These are phyloP conservation scores for Pochonia chlamydosporia DNA, from an alignment of 2,329 filamentous ascomycete genomes.

Conservation along the genomic window DNA sequence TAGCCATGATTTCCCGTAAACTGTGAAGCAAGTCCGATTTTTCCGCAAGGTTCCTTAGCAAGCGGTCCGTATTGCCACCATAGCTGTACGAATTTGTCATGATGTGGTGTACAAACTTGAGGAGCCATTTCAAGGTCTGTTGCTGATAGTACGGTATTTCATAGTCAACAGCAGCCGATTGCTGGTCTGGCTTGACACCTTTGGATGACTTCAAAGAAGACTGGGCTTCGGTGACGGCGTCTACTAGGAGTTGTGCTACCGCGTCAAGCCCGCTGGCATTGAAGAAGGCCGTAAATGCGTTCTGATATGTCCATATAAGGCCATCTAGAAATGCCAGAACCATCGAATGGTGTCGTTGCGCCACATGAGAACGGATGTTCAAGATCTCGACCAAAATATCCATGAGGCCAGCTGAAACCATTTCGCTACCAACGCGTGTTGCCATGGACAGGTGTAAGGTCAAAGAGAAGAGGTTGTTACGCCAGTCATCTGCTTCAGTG, in stretches of 20 bases:
- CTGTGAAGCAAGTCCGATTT: slow-evolving; percentile 78
- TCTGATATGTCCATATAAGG: slow-evolving; percentile 78
- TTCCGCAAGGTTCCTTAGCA: slow-evolving; percentile 90
- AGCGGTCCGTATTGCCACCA: slow-evolving; percentile 78
- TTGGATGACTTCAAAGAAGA: slow-evolving; percentile 60
- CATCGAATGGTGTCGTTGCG: slow-evolving; percentile 76
- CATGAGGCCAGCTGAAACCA: slow-evolving; percentile 84
- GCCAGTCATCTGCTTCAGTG: slow-evolving; percentile 78
- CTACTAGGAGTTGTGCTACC: slow-evolving; percentile 81
- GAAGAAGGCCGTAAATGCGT: slow-evolving; percentile 79
- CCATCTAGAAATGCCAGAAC: slow-evolving; percentile 84
- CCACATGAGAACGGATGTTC: slow-evolving; percentile 72
- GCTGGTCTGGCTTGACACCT: slow-evolving; percentile 62
- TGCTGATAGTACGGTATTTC: slow-evolving; percentile 90
- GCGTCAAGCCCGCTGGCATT: slow-evolving; percentile 78
- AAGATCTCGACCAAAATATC: slow-evolving; percentile 87
- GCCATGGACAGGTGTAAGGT: slow-evolving; percentile 74
- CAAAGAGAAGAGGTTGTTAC: slow-evolving; percentile 82
- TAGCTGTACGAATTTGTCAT: slow-evolving; percentile 69
- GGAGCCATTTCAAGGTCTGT: slow-evolving; percentile 84
- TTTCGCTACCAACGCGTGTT: slow-evolving; percentile 69
- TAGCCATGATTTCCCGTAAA: slow-evolving; percentile 74
- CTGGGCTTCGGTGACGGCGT: slow-evolving; percentile 68
- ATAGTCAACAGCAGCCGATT: slow-evolving; percentile 85
- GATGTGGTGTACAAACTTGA: slow-evolving; percentile 95